Evolutionary conservation across 768 basidiomycete genomes (phyloP).

Genomic region (Trametes gibbosa): DNA sequence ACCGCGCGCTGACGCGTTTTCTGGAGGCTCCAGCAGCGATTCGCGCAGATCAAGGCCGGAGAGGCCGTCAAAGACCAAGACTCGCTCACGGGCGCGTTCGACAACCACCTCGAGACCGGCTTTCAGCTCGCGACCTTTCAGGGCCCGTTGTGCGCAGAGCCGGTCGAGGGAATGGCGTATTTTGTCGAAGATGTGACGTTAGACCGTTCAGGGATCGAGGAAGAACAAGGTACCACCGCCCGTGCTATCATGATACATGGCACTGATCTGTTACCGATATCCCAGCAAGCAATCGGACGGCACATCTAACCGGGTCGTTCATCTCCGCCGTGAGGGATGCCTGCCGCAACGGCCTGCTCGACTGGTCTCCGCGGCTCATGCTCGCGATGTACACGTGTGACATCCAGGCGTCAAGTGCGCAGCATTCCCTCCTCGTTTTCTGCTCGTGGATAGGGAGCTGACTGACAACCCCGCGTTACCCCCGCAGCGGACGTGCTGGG

Average conservation of each 20-base stretch:
- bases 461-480: neutral
- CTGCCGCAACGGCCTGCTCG: slow-evolving; percentile 84
- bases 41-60: slow-evolving; percentile 36
- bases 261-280: neutral
- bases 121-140: slow-evolving; percentile 95
- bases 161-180: slow-evolving; percentile 89
- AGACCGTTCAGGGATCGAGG: slow-evolving; percentile 55
- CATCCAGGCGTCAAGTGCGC: slow-evolving; percentile 90
- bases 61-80: slow-evolving; percentile 33
- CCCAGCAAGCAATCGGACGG: slow-evolving; percentile 61
- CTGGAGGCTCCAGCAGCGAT: slow-evolving; percentile 49
- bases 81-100: slow-evolving; percentile 52
- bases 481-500: slow-evolving; percentile 88
- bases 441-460: slow-evolving; percentile 12
- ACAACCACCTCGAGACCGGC: slow-evolving; percentile 83
- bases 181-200: slow-evolving; percentile 78
- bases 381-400: slow-evolving; percentile 99
- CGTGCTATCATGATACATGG: neutral
- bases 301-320: slow-evolving; percentile 86
- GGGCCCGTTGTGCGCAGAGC: slow-evolving; percentile 94
- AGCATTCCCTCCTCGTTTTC: slow-evolving; percentile 31
- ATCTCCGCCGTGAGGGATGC: slow-evolving; percentile 88
- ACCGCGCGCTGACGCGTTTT: neutral
- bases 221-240: slow-evolving; percentile 55
- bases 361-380: slow-evolving; percentile 97